Percentiles rank a stretch among this genome's conserved stretches.
Evolutionary conservation across 2,329 filamentous ascomycete species (phyloP).

Genomic region (Cladosporium sp.): DNA sequence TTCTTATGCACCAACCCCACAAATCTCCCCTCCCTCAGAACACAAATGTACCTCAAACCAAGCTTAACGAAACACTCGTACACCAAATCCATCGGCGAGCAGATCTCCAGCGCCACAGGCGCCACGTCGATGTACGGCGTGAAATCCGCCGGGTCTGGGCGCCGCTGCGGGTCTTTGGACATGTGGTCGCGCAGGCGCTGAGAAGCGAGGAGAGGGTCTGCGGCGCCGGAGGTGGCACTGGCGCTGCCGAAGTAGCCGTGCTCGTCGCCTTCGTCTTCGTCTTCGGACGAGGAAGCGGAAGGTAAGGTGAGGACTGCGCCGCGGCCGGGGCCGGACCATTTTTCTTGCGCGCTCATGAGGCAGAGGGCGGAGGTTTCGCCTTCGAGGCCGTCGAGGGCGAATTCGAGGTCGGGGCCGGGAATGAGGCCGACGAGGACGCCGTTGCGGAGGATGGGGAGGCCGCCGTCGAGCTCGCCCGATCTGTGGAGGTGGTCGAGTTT

Average conservation of each 20-base stretch:
- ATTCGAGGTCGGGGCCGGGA: slow-evolving; percentile 90
- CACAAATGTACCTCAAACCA: slow-evolving; percentile 88
- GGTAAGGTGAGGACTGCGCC: slow-evolving; percentile 12
- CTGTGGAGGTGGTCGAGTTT: slow-evolving; percentile 82
- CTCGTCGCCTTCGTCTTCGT: slow-evolving; percentile 65
- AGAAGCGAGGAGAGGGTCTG: slow-evolving; percentile 77
- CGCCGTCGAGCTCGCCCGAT: slow-evolving; percentile 87
- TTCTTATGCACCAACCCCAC: slow-evolving; percentile 96
- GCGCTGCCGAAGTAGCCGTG: slow-evolving; percentile 51
- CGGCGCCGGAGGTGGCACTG: neutral
- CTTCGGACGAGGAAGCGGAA: slow-evolving; percentile 52
- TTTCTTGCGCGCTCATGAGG: slow-evolving; percentile 70
- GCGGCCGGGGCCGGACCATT: slow-evolving; percentile 22
- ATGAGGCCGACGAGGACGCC: slow-evolving; percentile 84
- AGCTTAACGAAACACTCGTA: slow-evolving; percentile 97
- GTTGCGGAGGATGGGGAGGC: slow-evolving; percentile 79
- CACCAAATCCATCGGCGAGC: slow-evolving; percentile 88
- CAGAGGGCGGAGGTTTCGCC: slow-evolving; percentile 75
- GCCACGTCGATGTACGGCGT: slow-evolving; percentile 89
- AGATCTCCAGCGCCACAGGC: slow-evolving; percentile 82
- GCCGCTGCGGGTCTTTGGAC: neutral
- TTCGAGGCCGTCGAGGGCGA: slow-evolving; percentile 76
- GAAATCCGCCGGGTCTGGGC: slow-evolving; percentile 73
- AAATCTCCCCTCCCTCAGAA: slow-evolving; percentile 79
- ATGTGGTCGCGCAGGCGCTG: slow-evolving; percentile 23